These are phyloP conservation scores for Bryoerythrophyllum caledonicum DNA, from an alignment of 225 moss, liverwort and hornwort genomes.

Conservation along the genomic window DNA sequence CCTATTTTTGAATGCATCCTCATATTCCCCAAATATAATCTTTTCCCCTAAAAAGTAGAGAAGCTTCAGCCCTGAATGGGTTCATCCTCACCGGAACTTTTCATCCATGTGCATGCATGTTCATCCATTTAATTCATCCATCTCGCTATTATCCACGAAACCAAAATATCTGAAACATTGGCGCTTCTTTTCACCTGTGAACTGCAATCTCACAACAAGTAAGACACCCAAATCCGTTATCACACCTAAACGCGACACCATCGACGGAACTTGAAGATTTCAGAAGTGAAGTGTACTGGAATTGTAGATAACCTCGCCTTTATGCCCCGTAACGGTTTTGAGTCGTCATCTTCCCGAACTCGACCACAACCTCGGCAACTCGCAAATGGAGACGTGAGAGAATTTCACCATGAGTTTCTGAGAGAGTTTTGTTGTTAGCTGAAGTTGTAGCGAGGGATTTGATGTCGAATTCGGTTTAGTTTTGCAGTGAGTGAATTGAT, in stretches of 20 bases:
- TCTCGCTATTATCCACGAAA: background rate
- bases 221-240: background rate
- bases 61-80: no score
- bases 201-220: conserved; percentile 8
- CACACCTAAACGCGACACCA: background rate
- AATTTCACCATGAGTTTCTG: background rate
- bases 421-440: background rate
- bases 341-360: background rate
- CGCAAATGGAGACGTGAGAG: background rate
- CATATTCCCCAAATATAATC: no score
- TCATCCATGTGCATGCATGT: no score
- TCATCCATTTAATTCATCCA: background rate
- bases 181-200: background rate
- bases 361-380: background rate
- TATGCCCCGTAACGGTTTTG: background rate
- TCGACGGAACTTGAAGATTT: background rate
- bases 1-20: no score
- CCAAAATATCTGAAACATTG: background rate
- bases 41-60: no score
- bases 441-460: background rate
- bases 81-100: background rate
- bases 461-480: background rate
- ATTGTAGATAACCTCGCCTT: background rate
- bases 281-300: no score
- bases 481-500: background rate